Conservation (phyloP, 768 basidiomycete genomes). For the Boletus pseudo-olivaceus region DNA sequence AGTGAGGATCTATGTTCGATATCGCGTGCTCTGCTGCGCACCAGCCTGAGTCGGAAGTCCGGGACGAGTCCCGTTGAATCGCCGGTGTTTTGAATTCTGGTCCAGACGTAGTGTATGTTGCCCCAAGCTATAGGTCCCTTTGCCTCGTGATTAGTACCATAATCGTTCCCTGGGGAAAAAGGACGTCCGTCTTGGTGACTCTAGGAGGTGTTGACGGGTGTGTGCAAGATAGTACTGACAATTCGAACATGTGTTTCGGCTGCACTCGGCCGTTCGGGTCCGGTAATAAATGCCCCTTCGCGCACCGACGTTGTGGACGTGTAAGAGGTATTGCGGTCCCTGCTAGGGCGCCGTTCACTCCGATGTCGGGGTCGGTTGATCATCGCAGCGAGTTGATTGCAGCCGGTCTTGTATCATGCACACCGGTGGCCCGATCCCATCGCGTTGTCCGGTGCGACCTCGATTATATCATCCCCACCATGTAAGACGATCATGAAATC, state of each 20-base stretch:
- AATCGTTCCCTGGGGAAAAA: not conserved
- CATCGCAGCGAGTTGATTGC: not conserved
- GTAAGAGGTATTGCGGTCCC: not conserved
- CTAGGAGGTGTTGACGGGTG: not conserved
- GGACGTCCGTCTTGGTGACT: not conserved
- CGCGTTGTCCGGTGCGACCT: constrained; percentile 5
- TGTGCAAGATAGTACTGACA: not conserved
- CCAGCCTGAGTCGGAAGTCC: too few relatives aligned
- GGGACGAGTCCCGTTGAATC: not conserved
- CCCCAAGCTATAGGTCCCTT: too few relatives aligned
- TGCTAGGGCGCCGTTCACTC: not conserved
- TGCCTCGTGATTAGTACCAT: not conserved
- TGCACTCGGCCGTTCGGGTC: not conserved
- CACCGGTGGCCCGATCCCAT: not conserved
- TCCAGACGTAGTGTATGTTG: not conserved
- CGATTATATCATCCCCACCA: constrained; percentile 6
- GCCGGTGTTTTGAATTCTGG: too few relatives aligned
- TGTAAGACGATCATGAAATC: constrained; percentile 5
- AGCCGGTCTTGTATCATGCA: too few relatives aligned
- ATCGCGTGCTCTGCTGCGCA: not conserved
- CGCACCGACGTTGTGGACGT: not conserved
- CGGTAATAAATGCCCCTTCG: not conserved
- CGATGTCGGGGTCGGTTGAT: not conserved
- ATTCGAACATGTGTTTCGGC: not conserved
- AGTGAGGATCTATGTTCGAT: not conserved